These are phyloP conservation scores for Mycena polygramma DNA, from an alignment of 768 basidiomycete species.

Conservation along the genomic window DNA sequence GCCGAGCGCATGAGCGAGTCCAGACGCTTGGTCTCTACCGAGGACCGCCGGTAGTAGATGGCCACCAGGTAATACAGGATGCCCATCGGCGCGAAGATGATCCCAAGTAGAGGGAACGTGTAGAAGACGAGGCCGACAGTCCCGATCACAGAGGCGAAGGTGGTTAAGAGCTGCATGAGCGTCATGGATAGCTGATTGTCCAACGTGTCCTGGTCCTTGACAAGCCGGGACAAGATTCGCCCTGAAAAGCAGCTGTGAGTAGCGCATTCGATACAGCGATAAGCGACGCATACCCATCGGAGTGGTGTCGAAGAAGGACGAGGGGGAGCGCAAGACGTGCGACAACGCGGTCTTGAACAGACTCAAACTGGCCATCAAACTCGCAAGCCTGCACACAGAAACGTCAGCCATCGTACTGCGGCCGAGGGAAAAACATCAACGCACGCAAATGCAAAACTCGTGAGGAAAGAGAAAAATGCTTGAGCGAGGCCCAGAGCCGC, in stretches of 20 bases:
- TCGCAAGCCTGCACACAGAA: constrained; percentile 48
- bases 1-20: constrained; percentile 73
- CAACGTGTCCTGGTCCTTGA: constrained; percentile 73
- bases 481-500: constrained; percentile 62
- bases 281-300: constrained; percentile 62
- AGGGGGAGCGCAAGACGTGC: constrained; percentile 70
- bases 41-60: constrained; percentile 70
- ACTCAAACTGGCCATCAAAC: constrained; percentile 57
- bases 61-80: constrained; percentile 67
- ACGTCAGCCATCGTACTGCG: neutral
- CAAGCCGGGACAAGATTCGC: constrained; percentile 67
- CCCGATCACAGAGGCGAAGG: constrained; percentile 62
- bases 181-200: constrained; percentile 64
- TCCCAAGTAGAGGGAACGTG: constrained; percentile 75
- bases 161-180: constrained; percentile 60
- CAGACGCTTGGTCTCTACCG: constrained; percentile 74
- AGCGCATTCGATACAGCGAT: neutral
- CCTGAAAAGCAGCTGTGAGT: constrained; percentile 50
- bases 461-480: constrained; percentile 64
- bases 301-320: constrained; percentile 81
- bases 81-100: constrained; percentile 68
- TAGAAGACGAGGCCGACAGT: constrained; percentile 74
- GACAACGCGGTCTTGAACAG: constrained; percentile 70
- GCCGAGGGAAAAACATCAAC: constrained; percentile 28
- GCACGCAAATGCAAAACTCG: constrained; percentile 66